Evolutionary conservation across 2,329 filamentous ascomycete genomes (phyloP), one percentile per base, ranked within the genome.

Genomic region (Talaromyces rugulosus): DNA sequence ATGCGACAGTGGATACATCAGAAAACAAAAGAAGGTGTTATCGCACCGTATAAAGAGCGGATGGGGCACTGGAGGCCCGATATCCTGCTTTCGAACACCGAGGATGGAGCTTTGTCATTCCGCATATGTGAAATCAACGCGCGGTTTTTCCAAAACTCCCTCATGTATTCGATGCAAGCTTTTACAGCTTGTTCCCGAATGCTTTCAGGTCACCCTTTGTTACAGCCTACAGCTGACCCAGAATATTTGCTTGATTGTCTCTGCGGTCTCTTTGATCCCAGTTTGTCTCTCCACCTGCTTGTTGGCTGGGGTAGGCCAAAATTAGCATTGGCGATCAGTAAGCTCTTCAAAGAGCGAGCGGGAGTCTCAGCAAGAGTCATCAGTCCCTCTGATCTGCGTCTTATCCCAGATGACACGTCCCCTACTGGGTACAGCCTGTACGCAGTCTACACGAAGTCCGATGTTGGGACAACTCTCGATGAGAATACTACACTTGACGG

Each of bases 241-340:
- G 42, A 47, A 47, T 12, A 47, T 14, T 47, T 78, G 4, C 18
- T 77, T 1, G 62, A 71, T 1, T 72, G 71, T 0, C 59, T 78
- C 0, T 70, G 72, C 14, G 33, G 55, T 27, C 67, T 78, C 0
- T 77, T 79, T 44, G 62, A 72, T 11, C 67, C 64, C 0, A 59
- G 62, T 0, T 51, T 66, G 14, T 74, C 73, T 0, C 52, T 80
- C 2, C 72, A 79, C 62, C 68, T 80, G 0, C 66, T 79, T 0
- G 78, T 78, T 54, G 76, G 72, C 4, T 65, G 68, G 18, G 77
- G 79, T 62, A 23, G 62, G 1, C 77, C 77, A 0, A 18, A 23
- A 47, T 4, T 47, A 16, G 42, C 42, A 47, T 2, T 23, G 12
- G 42, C n/a, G 3, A 23, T 47, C 42, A 47, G 12, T 9, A 16